phyloP scores from a whole-genome alignment of 805 yeast species.

The Lipomyces mesembrius region DNA sequence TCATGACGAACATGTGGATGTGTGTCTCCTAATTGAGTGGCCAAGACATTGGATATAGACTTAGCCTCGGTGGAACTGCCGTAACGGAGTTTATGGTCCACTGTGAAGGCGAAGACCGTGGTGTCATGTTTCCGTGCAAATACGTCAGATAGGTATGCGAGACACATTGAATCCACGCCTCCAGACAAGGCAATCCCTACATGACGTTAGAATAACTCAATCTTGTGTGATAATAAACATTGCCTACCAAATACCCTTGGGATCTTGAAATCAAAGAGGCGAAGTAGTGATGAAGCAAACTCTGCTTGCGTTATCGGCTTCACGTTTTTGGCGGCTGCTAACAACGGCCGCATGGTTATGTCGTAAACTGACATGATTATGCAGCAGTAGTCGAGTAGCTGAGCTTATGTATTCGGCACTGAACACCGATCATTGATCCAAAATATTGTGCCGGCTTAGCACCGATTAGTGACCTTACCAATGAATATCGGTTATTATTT shows the following conservation, averaged over 20 bases:
- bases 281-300: conserved; percentile 13
- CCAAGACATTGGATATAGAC: conserved; percentile 7
- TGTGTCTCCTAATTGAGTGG: not conserved
- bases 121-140: conserved; percentile 44
- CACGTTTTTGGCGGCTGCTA: conserved; percentile 15
- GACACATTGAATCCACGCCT: conserved; percentile 80
- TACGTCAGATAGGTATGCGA: conserved; percentile 56
- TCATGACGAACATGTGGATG: conserved; percentile 8
- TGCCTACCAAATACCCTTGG: conserved; percentile 22
- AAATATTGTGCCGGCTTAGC: not conserved
- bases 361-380: conserved; percentile 10
- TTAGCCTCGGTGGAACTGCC: conserved; percentile 58
- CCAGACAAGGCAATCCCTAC: conserved; percentile 67
- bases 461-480: not conserved
- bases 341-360: conserved; percentile 18
- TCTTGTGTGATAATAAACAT: not conserved
- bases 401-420: not conserved
- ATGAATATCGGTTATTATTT: not conserved
- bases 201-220: not conserved
- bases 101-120: conserved; percentile 56
- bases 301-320: conserved; percentile 14
- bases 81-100: conserved; percentile 64
- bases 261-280: conserved; percentile 9
- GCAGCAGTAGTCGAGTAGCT: not conserved
- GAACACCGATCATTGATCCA: not conserved